Conservation (phyloP, 73 alveolate genomes). For the Durusdinium trenchii region DNA sequence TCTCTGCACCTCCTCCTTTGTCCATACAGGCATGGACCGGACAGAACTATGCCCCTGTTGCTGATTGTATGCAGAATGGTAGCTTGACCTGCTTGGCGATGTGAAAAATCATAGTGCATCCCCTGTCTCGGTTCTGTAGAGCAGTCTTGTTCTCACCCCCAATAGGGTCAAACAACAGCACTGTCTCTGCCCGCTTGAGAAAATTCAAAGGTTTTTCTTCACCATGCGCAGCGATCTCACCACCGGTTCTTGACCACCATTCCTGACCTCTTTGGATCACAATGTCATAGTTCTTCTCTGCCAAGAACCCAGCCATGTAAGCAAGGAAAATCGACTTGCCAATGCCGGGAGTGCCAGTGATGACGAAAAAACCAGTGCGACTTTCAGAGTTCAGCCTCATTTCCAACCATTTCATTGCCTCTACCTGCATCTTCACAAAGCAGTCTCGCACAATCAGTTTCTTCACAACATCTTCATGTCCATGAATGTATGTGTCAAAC, state of each 20-base stretch:
- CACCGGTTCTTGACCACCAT: slow-evolving; percentile 35
- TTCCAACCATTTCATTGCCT: neutral
- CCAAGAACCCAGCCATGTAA: slow-evolving; percentile 21
- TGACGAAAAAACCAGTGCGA: neutral
- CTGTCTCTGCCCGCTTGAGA: neutral
- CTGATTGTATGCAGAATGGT: slow-evolving; percentile 36
- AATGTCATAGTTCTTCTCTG: slow-evolving; percentile 27
- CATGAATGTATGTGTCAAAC: neutral
- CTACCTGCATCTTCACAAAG: neutral
- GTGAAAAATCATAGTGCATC: slow-evolving; percentile 33
- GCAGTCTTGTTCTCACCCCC: neutral
- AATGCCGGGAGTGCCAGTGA: slow-evolving; percentile 77
- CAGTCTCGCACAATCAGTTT: slow-evolving; percentile 18
- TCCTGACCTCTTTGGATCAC: slow-evolving; percentile 36
- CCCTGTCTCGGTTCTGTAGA: slow-evolving; percentile 18
- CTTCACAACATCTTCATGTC: neutral
- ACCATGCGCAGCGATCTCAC: slow-evolving; percentile 14
- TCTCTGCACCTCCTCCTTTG: slow-evolving; percentile 6
- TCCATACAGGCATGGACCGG: slow-evolving; percentile 35
- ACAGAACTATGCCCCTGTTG: neutral
- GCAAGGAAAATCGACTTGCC: slow-evolving; percentile 64
- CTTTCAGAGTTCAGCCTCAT: neutral
- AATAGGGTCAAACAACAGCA: slow-evolving; percentile 61
- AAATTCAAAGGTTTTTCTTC: neutral
- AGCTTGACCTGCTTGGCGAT: slow-evolving; percentile 7